phyloP scores from a whole-genome alignment of 345 rosid genomes.

The Hevea brasiliensis region DNA sequence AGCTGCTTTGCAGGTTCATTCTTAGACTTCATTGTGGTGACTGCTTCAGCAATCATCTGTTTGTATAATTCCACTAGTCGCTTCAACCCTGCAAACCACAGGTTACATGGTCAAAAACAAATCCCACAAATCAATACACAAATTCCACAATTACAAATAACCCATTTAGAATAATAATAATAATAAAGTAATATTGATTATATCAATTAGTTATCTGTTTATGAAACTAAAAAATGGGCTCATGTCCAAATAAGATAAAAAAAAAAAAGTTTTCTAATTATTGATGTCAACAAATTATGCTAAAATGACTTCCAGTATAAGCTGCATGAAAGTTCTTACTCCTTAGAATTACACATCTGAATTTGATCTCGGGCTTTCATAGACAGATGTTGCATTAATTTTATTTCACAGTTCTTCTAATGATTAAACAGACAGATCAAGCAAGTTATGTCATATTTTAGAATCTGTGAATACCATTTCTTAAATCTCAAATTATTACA shows the following conservation, averaged over 20 bases:
- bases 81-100: conserved; percentile 56
- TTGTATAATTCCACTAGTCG: conserved; percentile 54
- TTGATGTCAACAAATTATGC: neutral
- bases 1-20: conserved; percentile 35
- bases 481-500: neutral
- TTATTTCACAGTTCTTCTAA: neutral
- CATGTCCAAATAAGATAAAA: neutral
- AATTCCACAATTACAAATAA: neutral
- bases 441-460: neutral
- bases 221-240: neutral
- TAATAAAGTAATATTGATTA: neutral
- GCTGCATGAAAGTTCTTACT: neutral
- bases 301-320: neutral
- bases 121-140: neutral
- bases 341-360: neutral
- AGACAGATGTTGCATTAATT: neutral
- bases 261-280: no score
- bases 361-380: neutral
- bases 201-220: no score
- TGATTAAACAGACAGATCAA: neutral
- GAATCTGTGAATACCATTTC: neutral
- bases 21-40: conserved; percentile 32
- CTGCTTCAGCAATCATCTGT: conserved; percentile 50
- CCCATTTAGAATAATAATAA: neutral
- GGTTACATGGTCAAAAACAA: neutral